Percentiles rank a stretch among this genome's conserved stretches.
These are phyloP conservation scores for Rhodamnia rubescens DNA, from an alignment of 345 rosid genomes.

Conservation along the genomic window DNA sequence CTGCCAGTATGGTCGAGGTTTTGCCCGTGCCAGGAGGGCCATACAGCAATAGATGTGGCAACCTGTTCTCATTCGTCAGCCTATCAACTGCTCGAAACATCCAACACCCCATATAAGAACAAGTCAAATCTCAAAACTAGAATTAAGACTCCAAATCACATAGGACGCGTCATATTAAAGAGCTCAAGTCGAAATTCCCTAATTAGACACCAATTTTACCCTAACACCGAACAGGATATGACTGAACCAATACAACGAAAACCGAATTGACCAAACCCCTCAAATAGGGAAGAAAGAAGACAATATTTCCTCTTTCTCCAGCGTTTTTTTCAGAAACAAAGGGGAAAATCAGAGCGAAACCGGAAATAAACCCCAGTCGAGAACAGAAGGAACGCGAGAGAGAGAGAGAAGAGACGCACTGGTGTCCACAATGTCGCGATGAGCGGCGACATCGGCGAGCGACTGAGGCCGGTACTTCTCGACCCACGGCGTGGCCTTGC, in stretches of 20 bases:
- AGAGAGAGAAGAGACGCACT: constrained; percentile 27
- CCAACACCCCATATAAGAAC: not conserved
- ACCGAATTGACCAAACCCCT: not conserved
- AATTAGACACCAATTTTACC: not conserved
- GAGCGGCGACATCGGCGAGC: constrained; percentile 92
- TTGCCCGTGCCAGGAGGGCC: constrained; percentile 99
- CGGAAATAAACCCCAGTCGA: not conserved
- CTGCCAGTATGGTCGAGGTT: constrained; percentile 97
- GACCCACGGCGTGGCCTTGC: constrained; percentile 83
- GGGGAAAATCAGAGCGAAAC: not conserved
- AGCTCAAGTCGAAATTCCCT: not conserved
- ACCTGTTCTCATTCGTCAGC: constrained; percentile 82
- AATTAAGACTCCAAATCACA: not conserved
- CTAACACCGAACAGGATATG: not conserved
- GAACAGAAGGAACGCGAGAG: constrained; percentile 12
- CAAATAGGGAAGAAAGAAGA: not conserved
- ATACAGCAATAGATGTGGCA: constrained; percentile 87
- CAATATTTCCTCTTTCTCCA: not conserved
- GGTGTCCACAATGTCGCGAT: constrained; percentile 95
- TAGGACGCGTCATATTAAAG: not conserved
- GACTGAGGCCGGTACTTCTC: constrained; percentile 96
- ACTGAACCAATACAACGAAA: not conserved
- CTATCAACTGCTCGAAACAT: constrained; percentile 56
- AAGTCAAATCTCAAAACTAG: not conserved
- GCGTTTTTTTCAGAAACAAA: not conserved